Percentiles rank a stretch among this genome's conserved stretches.
Conservation (phyloP, 2,329 filamentous ascomycete genomes). For the Trichoderma hamatum region DNA sequence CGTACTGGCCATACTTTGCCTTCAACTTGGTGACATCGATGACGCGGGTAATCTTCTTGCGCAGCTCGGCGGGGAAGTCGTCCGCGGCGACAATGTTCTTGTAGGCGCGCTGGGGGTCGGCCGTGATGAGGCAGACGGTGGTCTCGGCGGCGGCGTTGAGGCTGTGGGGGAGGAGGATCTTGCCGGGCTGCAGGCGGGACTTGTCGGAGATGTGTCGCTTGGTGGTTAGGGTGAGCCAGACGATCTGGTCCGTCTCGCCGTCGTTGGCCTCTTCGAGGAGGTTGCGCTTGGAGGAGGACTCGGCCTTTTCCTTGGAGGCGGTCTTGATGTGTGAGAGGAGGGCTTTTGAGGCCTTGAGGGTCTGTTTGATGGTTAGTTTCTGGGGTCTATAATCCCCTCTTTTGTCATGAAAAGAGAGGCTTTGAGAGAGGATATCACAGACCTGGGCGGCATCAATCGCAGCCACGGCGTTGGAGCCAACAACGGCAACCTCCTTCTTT, state of each 20-base stretch:
- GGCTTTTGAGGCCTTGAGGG: conserved; percentile 64
- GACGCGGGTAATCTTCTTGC: conserved; percentile 71
- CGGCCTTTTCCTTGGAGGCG: conserved; percentile 51
- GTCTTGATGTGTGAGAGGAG: conserved; percentile 65
- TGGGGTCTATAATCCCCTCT: not conserved
- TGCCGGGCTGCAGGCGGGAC: conserved; percentile 78
- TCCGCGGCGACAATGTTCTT: conserved; percentile 83
- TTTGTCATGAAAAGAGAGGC: not conserved
- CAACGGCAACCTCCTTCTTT: conserved; percentile 37
- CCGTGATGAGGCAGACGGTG: conserved; percentile 84
- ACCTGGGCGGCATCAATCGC: conserved; percentile 50
- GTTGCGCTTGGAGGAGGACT: conserved; percentile 56
- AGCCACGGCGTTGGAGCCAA: conserved; percentile 39
- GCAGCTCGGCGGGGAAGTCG: conserved; percentile 68
- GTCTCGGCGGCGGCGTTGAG: conserved; percentile 66
- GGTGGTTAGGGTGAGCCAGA: conserved; percentile 66
- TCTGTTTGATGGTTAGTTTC: conserved; percentile 42
- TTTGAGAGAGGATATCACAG: conserved; percentile 28
- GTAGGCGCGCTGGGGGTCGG: conserved; percentile 79
- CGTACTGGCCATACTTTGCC: conserved; percentile 85
- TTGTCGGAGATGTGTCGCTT: conserved; percentile 72
- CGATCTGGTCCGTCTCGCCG: conserved; percentile 51
- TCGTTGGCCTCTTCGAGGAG: conserved; percentile 55
- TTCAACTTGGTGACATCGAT: conserved; percentile 80
- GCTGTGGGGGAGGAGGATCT: conserved; percentile 77